These are phyloP conservation scores for Naganishia sp. DNA, from an alignment of 1,284 basidiomycete species.

Conservation along the genomic window DNA sequence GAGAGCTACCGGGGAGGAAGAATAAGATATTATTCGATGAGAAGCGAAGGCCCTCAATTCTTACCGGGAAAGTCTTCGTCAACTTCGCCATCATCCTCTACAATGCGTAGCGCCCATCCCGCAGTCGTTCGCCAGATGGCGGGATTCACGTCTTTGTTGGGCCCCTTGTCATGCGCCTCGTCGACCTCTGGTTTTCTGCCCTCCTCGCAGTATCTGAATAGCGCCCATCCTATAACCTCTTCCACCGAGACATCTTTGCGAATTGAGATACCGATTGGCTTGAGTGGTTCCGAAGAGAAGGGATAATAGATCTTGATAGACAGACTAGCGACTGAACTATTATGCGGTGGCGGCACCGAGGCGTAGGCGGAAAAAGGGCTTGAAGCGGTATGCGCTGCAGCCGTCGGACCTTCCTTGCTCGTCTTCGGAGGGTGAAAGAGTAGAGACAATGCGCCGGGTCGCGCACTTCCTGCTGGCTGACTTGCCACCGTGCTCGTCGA, in stretches of 20 bases:
- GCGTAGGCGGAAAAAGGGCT: conserved; percentile 54
- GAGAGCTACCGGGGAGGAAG: conserved; percentile 64
- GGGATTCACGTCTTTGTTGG: conserved; percentile 53
- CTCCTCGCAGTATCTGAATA: conserved; percentile 91
- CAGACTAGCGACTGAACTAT: conserved; percentile 52
- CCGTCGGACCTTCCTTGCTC: neutral
- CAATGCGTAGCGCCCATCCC: conserved; percentile 93
- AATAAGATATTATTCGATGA: neutral
- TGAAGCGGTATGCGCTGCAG: neutral
- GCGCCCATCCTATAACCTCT: conserved; percentile 89
- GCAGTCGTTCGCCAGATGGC: conserved; percentile 68
- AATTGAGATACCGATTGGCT: conserved; percentile 62
- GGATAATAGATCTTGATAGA: conserved; percentile 85
- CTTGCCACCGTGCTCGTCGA: neutral
- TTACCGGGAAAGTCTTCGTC: conserved; percentile 96
- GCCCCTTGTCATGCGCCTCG: conserved; percentile 59
- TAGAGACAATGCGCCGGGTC: conserved; percentile 3
- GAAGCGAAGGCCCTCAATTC: conserved; percentile 28
- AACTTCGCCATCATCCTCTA: conserved; percentile 95
- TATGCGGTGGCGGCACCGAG: conserved; percentile 51
- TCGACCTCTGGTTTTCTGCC: conserved; percentile 60
- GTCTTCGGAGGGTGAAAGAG: conserved; percentile 19
- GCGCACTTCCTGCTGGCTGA: neutral
- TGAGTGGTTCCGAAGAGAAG: conserved; percentile 65
- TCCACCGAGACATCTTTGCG: conserved; percentile 88